Evolutionary conservation across 176 grass and related monocot genomes (phyloP).

Genomic region (Stipa capillata): DNA sequence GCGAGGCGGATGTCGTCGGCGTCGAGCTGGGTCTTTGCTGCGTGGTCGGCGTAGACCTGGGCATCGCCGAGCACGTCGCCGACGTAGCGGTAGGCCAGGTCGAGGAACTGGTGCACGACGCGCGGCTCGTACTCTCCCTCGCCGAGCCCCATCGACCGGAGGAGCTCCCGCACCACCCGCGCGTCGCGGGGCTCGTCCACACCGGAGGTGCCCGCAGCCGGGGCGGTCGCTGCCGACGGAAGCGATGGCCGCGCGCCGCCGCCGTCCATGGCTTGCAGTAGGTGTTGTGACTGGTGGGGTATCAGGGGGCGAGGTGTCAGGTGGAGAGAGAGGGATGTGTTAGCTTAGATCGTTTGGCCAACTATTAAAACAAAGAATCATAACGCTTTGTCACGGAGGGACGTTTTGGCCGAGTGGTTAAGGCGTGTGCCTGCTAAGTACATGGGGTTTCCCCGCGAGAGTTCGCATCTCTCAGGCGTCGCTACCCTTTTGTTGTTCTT

Average conservation of each 20-base stretch:
- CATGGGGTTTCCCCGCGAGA: conserved; percentile 93
- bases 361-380: rapidly evolving
- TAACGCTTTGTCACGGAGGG: rapidly evolving
- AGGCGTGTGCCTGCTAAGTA: conserved; percentile 99
- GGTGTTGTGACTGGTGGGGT: background rate
- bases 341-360: too few species aligned
- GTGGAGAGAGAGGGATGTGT: too few species aligned
- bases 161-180: conserved; percentile 74
- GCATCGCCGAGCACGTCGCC: conserved; percentile 78
- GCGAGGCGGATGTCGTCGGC: conserved; percentile 86
- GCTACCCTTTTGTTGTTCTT: background rate
- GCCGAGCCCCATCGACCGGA: conserved; percentile 85
- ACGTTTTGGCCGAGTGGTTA: conserved; percentile 99
- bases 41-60: conserved; percentile 88
- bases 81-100: conserved; percentile 88
- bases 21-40: conserved; percentile 71
- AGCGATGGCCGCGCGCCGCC: conserved; percentile 23
- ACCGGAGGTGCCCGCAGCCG: background rate
- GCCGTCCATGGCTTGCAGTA: conserved; percentile 27
- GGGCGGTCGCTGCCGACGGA: conserved; percentile 8
- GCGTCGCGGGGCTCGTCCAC: conserved; percentile 76
- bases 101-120: conserved; percentile 90
- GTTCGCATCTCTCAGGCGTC: conserved; percentile 92
- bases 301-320: background rate
- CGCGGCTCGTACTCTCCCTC: conserved; percentile 93